Conservation (phyloP, 352 stramenopile genomes). For the Phytophthora pini region DNA sequence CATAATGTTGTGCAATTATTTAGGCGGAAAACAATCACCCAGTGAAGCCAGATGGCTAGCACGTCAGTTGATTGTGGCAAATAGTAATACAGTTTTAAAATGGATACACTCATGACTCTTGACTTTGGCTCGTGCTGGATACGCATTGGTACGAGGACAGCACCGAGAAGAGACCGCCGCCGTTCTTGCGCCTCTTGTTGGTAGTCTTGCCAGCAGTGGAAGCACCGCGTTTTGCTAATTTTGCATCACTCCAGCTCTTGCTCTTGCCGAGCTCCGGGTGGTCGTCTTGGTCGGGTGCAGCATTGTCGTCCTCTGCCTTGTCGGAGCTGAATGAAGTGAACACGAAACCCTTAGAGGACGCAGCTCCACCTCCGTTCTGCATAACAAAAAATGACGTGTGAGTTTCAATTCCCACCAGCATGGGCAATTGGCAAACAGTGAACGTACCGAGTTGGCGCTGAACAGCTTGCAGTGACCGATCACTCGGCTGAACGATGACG, state of each 20-base stretch:
- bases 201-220: background rate
- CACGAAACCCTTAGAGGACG: conserved; percentile 74
- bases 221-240: conserved; percentile 29
- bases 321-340: conserved; percentile 77
- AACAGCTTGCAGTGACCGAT: conserved; percentile 80
- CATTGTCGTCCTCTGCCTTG: conserved; percentile 46
- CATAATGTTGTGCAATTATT: no score
- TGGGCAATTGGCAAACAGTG: background rate
- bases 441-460: conserved; percentile 61
- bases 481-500: conserved; percentile 76
- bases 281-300: conserved; percentile 34
- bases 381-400: conserved; percentile 2
- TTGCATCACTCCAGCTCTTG: conserved; percentile 54
- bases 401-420: conserved; percentile 7
- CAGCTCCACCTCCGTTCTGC: conserved; percentile 19
- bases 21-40: background rate
- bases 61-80: conserved; percentile 27
- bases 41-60: conserved; percentile 5
- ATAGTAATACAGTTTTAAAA: conserved; percentile 16
- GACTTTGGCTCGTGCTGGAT: conserved; percentile 45
- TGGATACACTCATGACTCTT: conserved; percentile 25
- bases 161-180: conserved; percentile 71
- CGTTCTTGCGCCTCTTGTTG: conserved; percentile 51
- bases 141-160: conserved; percentile 78
- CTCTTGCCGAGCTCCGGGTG: conserved; percentile 49